phyloP scores from a whole-genome alignment of 768 basidiomycete species.

The Chlorophyllum brunneum region DNA sequence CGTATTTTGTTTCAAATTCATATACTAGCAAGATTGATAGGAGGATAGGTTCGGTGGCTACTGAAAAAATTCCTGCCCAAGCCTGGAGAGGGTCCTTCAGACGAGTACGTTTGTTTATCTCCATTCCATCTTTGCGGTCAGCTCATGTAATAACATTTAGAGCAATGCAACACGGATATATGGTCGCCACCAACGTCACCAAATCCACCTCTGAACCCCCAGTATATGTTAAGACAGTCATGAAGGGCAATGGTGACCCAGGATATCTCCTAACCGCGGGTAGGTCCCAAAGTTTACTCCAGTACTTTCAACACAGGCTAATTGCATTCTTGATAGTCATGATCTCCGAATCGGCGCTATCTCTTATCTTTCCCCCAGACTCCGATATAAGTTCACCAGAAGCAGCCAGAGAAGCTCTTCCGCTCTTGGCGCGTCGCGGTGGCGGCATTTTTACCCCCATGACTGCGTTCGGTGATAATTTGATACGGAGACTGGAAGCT shows the following conservation, averaged over 20 bases:
- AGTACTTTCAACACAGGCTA: background rate
- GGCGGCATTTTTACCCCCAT: constrained; percentile 86
- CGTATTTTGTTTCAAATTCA: constrained; percentile 15
- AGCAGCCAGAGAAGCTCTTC: constrained; percentile 41
- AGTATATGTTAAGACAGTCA: constrained; percentile 52
- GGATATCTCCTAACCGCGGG: constrained; percentile 61
- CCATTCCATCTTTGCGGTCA: background rate
- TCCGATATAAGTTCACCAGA: constrained; percentile 20
- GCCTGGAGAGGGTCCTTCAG: constrained; percentile 60
- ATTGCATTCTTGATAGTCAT: constrained; percentile 8
- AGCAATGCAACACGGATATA: constrained; percentile 52
- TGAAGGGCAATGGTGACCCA: constrained; percentile 73
- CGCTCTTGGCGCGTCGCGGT: constrained; percentile 55
- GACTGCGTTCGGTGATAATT: constrained; percentile 73
- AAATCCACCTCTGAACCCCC: constrained; percentile 46
- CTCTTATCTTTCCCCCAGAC: constrained; percentile 49
- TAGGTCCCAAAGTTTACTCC: constrained; percentile 24
- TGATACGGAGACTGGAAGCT: constrained; percentile 62
- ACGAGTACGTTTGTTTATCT: constrained; percentile 43
- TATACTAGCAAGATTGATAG: background rate
- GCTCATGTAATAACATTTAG: constrained; percentile 27
- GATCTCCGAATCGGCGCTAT: constrained; percentile 77
- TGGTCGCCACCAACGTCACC: constrained; percentile 70
- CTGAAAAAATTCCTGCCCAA: constrained; percentile 45
- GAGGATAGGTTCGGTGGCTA: constrained; percentile 50